Conservation (phyloP, 2,329 filamentous ascomycete species). For the Sporothrix mexicana region DNA sequence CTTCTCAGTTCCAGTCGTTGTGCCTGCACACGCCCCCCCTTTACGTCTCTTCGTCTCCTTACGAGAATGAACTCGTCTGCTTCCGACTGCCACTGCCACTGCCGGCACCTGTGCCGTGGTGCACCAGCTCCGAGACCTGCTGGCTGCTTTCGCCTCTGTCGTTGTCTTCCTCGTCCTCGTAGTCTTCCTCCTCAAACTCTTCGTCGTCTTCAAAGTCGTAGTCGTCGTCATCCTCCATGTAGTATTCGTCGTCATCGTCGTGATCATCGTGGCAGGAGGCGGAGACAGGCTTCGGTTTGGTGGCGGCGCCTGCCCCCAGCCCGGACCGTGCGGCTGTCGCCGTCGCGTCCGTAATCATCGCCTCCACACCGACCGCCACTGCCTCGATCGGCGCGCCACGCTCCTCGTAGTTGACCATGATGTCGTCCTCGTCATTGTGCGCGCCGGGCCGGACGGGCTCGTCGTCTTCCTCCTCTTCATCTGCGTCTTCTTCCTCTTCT, state of each 20-base stretch:
- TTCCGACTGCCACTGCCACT: constrained; percentile 26
- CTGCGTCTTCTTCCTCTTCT: constrained; percentile 40
- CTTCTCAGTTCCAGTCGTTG: background rate
- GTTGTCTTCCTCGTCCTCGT: constrained; percentile 31
- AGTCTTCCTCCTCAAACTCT: constrained; percentile 34
- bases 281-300: background rate
- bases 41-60: background rate
- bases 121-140: constrained; percentile 38
- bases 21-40: background rate
- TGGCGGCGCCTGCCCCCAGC: background rate
- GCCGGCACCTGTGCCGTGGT: constrained; percentile 37
- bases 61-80: constrained; percentile 30
- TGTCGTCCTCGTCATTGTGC: constrained; percentile 41
- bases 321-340: constrained; percentile 18
- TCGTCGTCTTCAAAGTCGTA: constrained; percentile 26
- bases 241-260: constrained; percentile 38
- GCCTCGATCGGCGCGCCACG: constrained; percentile 41
- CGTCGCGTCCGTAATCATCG: constrained; percentile 4
- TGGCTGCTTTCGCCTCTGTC: constrained; percentile 34
- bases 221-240: constrained; percentile 28
- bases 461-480: constrained; percentile 41
- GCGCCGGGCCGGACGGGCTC: constrained; percentile 39
- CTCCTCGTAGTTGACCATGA: constrained; percentile 42
- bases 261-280: constrained; percentile 20
- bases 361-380: constrained; percentile 35